A percentile compares a stretch with the other conserved stretches of the same genome.
These are phyloP conservation scores for Tetraselmis striata DNA, from an alignment of 139 green algal genomes.

Conservation along the genomic window DNA sequence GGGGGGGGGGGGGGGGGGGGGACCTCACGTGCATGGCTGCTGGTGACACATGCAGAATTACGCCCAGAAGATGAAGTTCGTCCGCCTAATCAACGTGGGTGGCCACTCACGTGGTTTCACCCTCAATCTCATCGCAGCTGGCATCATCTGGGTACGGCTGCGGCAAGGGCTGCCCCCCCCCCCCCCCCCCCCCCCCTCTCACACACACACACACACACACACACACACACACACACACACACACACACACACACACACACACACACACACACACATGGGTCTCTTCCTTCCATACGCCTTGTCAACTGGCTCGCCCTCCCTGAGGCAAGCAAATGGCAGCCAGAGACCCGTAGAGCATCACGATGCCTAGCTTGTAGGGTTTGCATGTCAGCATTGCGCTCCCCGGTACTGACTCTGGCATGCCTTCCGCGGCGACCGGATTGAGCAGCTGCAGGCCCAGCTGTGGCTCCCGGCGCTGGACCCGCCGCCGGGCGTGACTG, in stretches of 20 bases:
- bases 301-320: too few relatives aligned
- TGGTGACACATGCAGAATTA: neutral
- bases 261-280: neutral
- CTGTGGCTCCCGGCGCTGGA: neutral
- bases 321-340: too few relatives aligned
- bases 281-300: too few relatives aligned
- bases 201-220: neutral
- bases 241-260: neutral
- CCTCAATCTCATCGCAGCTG: neutral
- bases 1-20: too few relatives aligned
- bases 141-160: neutral
- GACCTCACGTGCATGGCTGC: neutral
- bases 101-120: neutral
- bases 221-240: neutral
- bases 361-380: too few relatives aligned
- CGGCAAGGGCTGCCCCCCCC: neutral
- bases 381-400: too few relatives aligned
- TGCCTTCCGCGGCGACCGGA: too few relatives aligned
- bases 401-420: neutral
- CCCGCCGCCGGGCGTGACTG: neutral
- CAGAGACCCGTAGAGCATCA: too few relatives aligned
- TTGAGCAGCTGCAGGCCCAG: neutral
- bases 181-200: neutral
- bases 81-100: neutral
- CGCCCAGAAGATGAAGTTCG: neutral